Evolutionary conservation across 2,329 filamentous ascomycete species (phyloP), one percentile per base, ranked within the genome.

Genomic region (Phyllosticta paracitricarpa): DNA sequence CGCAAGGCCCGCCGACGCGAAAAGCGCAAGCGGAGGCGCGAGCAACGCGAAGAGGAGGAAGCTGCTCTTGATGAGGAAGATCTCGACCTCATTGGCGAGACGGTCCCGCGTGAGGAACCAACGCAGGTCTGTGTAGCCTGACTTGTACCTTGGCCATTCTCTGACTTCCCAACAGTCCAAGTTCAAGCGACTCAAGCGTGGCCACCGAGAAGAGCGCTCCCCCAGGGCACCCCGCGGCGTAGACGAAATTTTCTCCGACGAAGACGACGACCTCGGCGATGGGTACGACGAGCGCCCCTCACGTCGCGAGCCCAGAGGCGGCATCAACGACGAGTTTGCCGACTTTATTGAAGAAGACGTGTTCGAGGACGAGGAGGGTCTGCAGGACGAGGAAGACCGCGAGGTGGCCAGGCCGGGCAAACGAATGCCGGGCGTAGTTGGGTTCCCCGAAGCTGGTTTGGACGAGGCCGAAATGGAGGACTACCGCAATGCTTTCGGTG

Each of bases 151-250:
- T 19, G 19, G 9, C 3, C 5, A 26, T 17, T 54, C 57, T 19
- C 62, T 63, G 56, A 62, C 57, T 30, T 59, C 61, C 58, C 57
- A 63, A 33, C 65, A 96, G 87, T 87, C 88, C 67, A 95, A 96
- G 72, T 96, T 95, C 81, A 99, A 99, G 77, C 89, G 94, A 51
- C 84, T 99, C 61, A 99, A 97, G 80, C 89, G 91, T 66, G 93
- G 94, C 60, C 90, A 93, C 66, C 84, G 89, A 63, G 87, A 91
- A 64, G 84, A 91, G 57, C 82, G 84, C 58, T 73, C 78, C 24
- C 79, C 79, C 26, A 79, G 78, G 66, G 82, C 86, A 65, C 82
- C 85, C 51, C 87, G 88, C 64, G 91, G 88, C 25, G 84, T 97
- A 17, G 88, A 91, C 66, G 88, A 97, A 67, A 97, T 99, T 66